phyloP scores from a whole-genome alignment of 148 eudicot genomes.

The Chenopodium suecicum region DNA sequence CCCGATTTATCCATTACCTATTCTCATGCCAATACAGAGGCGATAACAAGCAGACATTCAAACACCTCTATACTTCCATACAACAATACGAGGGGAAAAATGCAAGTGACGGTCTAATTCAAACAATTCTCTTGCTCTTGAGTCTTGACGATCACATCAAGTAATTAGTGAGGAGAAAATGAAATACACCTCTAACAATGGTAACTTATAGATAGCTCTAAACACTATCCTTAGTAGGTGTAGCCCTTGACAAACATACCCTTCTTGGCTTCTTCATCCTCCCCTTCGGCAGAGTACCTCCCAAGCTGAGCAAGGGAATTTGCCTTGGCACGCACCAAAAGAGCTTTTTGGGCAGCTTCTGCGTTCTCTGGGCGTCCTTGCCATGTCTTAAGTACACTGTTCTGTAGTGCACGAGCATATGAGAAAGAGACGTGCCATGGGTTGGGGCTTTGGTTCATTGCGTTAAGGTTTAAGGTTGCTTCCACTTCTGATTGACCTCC shows the following conservation, averaged over 20 bases:
- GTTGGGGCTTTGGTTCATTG: conserved; percentile 97
- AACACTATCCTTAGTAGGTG: conserved; percentile 51
- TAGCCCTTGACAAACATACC: conserved; percentile 98
- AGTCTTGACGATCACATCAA: neutral
- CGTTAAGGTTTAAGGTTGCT: conserved; percentile 83
- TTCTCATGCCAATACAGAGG: too few species aligned
- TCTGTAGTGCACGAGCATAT: conserved; percentile 93
- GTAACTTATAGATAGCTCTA: neutral
- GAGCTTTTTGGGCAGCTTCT: conserved; percentile 76
- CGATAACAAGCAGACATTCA: neutral
- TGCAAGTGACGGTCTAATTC: neutral
- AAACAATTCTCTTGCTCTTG: neutral
- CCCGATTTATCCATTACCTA: too few species aligned
- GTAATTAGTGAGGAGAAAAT: neutral
- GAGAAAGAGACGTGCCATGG: conserved; percentile 99
- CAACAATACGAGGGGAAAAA: neutral
- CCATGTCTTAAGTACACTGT: conserved; percentile 90
- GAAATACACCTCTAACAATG: neutral
- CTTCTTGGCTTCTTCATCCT: conserved; percentile 78
- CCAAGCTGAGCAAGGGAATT: conserved; percentile 95
- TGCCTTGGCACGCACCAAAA: conserved; percentile 83
- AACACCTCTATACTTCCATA: neutral
- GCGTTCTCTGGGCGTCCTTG: conserved; percentile 82
- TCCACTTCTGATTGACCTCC: conserved; percentile 96
- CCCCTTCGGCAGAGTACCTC: conserved; percentile 75